Evolutionary conservation across 2,329 filamentous ascomycete species (phyloP).

Genomic region (Bisporella sp.): DNA sequence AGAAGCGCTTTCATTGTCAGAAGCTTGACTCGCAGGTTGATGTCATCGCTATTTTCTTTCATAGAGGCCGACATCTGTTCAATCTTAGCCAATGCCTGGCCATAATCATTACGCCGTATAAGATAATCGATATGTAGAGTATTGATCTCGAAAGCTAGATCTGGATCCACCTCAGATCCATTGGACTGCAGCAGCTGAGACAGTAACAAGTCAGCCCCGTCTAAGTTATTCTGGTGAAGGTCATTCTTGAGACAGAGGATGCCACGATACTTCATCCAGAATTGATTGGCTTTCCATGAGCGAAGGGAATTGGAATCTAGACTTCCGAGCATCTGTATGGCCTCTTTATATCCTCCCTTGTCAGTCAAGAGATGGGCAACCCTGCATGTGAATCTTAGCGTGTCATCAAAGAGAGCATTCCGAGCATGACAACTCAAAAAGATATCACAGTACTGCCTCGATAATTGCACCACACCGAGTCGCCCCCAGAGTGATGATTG

Average conservation of each 20-base stretch:
- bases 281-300: conserved; percentile 72
- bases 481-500: conserved; percentile 69
- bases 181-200: conserved; percentile 41
- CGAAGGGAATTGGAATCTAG: conserved; percentile 57
- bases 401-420: conserved; percentile 66
- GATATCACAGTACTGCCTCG: conserved; percentile 59
- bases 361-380: conserved; percentile 60
- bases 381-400: conserved; percentile 66
- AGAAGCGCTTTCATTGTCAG: conserved; percentile 56
- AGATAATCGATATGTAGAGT: conserved; percentile 53
- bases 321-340: conserved; percentile 50
- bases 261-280: conserved; percentile 60
- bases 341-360: conserved; percentile 64
- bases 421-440: conserved; percentile 67
- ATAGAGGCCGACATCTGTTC: conserved; percentile 43
- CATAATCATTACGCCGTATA: conserved; percentile 44
- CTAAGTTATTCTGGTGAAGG: conserved; percentile 49
- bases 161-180: conserved; percentile 42
- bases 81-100: conserved; percentile 45
- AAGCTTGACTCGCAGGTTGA: conserved; percentile 53
- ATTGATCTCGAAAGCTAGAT: conserved; percentile 51
- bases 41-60: conserved; percentile 50
- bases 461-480: conserved; percentile 54
- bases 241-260: conserved; percentile 59
- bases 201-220: conserved; percentile 49